A percentile compares a stretch with the other conserved stretches of the same genome.
Conservation (phyloP, 306 rosid species). For the Phaseolus lunatus region DNA sequence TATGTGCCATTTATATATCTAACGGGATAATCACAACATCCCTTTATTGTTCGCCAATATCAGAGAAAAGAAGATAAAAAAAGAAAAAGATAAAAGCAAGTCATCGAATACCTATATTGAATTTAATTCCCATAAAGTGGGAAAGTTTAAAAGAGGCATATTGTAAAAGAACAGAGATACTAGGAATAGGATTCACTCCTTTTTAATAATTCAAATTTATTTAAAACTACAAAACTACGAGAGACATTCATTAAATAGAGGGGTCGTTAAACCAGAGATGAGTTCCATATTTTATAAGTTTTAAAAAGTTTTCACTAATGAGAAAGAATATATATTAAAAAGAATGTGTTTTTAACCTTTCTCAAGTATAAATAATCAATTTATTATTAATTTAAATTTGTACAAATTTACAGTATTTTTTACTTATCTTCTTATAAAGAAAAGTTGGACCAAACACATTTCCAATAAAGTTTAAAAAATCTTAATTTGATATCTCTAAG, state of each 20-base stretch:
- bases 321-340: too few relatives aligned
- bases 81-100: not conserved
- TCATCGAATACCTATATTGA: not conserved
- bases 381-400: not conserved
- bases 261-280: too few relatives aligned
- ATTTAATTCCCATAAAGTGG: not conserved
- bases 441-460: not conserved
- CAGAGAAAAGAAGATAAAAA: not conserved
- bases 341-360: too few relatives aligned
- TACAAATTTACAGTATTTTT: too few relatives aligned
- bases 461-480: not conserved
- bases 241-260: too few relatives aligned
- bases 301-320: too few relatives aligned
- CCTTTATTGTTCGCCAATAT: not conserved
- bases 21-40: conserved; percentile 10
- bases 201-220: too few relatives aligned
- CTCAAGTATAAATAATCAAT: not conserved
- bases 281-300: too few relatives aligned
- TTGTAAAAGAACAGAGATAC: too few relatives aligned
- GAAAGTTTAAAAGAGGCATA: not conserved
- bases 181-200: too few relatives aligned
- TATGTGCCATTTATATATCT: not conserved
- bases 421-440: not conserved
- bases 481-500: not conserved
- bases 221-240: too few relatives aligned